phyloP scores from a whole-genome alignment of 2,329 filamentous ascomycete genomes.

The Alternaria consortialis region DNA sequence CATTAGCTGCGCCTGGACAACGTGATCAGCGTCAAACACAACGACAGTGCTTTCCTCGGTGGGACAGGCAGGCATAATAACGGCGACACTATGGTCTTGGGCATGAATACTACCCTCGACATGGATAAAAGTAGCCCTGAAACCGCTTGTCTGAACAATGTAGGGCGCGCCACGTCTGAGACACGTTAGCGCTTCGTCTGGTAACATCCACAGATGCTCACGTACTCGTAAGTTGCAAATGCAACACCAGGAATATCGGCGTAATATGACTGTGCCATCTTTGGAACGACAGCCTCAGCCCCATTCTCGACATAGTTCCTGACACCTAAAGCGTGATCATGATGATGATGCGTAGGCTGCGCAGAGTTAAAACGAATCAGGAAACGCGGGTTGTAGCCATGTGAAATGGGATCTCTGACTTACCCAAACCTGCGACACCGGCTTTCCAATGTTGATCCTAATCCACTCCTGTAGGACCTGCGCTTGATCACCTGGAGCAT shows the following conservation, averaged over 20 bases:
- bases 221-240: neutral
- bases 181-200: neutral
- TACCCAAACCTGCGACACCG: conserved; percentile 6
- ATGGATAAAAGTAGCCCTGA: neutral
- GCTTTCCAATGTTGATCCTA: neutral
- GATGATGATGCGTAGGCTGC: conserved; percentile 3
- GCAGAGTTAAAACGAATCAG: neutral
- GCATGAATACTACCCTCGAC: neutral
- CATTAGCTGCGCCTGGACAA: neutral
- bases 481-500: neutral
- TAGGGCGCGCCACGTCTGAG: neutral
- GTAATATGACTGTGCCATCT: neutral
- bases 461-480: neutral
- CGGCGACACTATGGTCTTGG: neutral
- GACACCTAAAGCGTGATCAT: conserved; percentile 2
- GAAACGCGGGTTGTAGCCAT: neutral
- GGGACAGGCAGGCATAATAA: neutral
- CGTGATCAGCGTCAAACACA: neutral
- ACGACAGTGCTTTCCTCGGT: neutral
- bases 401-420: neutral
- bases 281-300: neutral
- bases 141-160: neutral
- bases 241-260: neutral
- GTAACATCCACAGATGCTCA: neutral
- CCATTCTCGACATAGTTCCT: neutral